A percentile compares a stretch with the other conserved stretches of the same genome.
Evolutionary conservation across 73 alveolate genomes (phyloP).

Genomic region (Tetrahymena elliotti): DNA sequence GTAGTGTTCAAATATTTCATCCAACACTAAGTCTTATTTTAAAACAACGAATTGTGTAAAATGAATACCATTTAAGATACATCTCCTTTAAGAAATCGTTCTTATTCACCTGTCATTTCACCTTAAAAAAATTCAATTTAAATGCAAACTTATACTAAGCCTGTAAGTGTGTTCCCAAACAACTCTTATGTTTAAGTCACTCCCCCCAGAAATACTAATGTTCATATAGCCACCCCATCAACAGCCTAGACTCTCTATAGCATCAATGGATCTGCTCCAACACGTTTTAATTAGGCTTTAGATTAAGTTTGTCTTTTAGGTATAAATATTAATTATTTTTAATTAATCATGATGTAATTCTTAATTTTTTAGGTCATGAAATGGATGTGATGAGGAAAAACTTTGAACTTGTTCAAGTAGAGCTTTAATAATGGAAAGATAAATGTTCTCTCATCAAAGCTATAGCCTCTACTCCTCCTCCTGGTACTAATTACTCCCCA

Average conservation of each 20-base stretch:
- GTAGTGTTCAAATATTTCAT: not conserved
- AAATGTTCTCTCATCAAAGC: not conserved
- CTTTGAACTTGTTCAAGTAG: not conserved
- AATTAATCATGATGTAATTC: not conserved
- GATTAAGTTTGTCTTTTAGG: not conserved
- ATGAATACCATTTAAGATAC: not conserved
- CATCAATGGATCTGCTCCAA: not conserved
- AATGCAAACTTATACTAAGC: not conserved
- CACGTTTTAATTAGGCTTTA: not conserved
- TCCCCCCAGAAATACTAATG: not conserved
- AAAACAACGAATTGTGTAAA: not conserved
- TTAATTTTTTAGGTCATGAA: not conserved
- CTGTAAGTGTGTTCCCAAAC: not conserved
- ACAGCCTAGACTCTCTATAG: not conserved
- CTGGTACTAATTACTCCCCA: not conserved
- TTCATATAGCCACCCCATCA: not conserved
- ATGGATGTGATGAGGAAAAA: not conserved
- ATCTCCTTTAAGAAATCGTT: not conserved
- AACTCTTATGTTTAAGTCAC: not conserved
- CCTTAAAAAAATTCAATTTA: not conserved
- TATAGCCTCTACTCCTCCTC: not conserved
- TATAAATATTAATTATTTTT: not conserved
- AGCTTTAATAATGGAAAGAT: not conserved
- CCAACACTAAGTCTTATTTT: not conserved
- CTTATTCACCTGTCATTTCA: not conserved